These are phyloP conservation scores for Pelargonium myrrhifolium DNA, from an alignment of 441 rosid genomes.

Conservation along the genomic window DNA sequence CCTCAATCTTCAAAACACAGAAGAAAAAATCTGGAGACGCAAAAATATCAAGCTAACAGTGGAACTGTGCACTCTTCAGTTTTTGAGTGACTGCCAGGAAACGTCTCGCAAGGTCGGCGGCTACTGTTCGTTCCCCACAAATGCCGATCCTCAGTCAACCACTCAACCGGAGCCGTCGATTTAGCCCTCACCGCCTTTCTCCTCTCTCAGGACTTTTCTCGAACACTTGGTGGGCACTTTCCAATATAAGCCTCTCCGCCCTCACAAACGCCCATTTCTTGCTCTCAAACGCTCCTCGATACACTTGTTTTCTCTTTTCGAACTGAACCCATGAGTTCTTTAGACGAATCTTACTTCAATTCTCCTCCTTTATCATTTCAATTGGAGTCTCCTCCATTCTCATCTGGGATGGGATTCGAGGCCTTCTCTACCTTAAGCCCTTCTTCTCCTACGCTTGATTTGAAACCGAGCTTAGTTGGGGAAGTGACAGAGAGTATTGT, in stretches of 20 bases:
- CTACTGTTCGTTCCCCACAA: not conserved
- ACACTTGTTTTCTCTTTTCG: not conserved
- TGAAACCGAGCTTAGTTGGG: conserved; percentile 8
- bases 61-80: no score
- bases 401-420: no score
- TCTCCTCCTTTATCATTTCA: not conserved
- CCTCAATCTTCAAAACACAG: no score
- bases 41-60: no score
- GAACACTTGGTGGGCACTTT: not conserved
- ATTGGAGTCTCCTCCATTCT: not conserved
- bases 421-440: no score
- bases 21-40: no score
- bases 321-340: not conserved
- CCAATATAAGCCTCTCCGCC: not conserved
- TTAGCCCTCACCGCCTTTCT: not conserved
- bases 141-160: not conserved
- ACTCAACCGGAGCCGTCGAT: conserved; percentile 3
- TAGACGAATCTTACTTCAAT: not conserved
- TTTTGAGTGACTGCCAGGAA: not conserved
- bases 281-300: no score
- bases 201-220: not conserved
- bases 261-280: no score
- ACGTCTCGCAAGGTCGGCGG: not conserved
- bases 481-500: conserved; percentile 15
- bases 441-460: not conserved